Conservation (phyloP, 2,329 filamentous ascomycete species). For the Nectriaceae sp. region DNA sequence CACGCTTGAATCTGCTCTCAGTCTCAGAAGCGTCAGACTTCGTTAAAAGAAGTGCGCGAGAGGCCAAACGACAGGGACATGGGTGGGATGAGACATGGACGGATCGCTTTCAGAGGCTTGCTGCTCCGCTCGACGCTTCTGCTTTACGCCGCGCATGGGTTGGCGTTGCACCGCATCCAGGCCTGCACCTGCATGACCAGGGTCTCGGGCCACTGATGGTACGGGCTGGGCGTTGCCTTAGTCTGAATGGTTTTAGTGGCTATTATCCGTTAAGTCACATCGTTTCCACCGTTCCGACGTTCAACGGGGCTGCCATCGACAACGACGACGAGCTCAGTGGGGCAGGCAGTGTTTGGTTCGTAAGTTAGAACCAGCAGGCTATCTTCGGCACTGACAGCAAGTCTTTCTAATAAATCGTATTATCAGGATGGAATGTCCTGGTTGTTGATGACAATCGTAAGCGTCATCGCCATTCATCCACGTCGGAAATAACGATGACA, state of each 20-base stretch:
- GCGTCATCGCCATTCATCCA: neutral
- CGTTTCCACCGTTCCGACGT: neutral
- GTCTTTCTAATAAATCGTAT: neutral
- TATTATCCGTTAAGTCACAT: neutral
- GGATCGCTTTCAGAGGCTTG: neutral
- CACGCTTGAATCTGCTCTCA: slow-evolving; percentile 2
- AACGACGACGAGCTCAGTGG: neutral
- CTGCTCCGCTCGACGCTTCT: neutral
- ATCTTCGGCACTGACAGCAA: neutral
- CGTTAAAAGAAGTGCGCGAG: neutral
- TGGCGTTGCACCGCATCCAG: neutral
- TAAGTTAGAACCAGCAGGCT: neutral
- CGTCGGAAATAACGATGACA: neutral
- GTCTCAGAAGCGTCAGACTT: neutral
- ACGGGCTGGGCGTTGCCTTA: neutral
- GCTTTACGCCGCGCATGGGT: neutral
- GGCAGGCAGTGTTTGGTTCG: too few relatives aligned
- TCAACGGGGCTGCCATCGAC: neutral
- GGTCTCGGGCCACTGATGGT: neutral
- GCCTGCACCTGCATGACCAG: neutral
- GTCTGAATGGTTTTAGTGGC: neutral
- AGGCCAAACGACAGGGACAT: slow-evolving; percentile 9
- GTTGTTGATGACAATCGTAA: neutral
- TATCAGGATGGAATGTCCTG: neutral
- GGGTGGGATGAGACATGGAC: slow-evolving; percentile 2